Evolutionary conservation across 371 early-diverging fungal genomes (phyloP).

Genomic region (Conidiobolus incongruus): DNA sequence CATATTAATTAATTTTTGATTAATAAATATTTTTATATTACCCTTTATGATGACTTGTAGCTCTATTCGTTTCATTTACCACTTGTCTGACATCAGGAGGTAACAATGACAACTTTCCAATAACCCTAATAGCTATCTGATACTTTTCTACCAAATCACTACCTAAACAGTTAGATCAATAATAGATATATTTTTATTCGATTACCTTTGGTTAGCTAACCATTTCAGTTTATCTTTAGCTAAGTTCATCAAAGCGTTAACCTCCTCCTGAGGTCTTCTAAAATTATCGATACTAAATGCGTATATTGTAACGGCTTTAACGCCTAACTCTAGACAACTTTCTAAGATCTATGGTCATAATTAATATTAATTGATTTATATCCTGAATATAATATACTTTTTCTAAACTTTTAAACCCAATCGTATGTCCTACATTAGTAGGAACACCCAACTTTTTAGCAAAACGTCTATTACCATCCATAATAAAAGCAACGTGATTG

Average conservation of each 20-base stretch:
- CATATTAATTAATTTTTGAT: constrained; percentile 8
- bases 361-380: background rate
- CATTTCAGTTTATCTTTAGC: constrained; percentile 49
- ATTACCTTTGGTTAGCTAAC: constrained; percentile 44
- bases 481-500: constrained; percentile 88
- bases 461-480: constrained; percentile 97
- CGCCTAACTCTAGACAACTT: constrained; percentile 64
- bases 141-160: constrained; percentile 55
- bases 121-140: constrained; percentile 51
- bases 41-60: constrained; percentile 43
- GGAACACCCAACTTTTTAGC: constrained; percentile 33
- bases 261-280: constrained; percentile 74
- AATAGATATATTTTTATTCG: background rate
- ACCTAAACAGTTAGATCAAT: background rate
- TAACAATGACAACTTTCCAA: constrained; percentile 51
- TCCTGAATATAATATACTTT: no score
- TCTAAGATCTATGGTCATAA: constrained; percentile 38
- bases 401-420: constrained; percentile 58
- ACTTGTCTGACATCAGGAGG: constrained; percentile 36
- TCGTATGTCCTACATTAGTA: constrained; percentile 48
- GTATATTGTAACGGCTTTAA: constrained; percentile 85
- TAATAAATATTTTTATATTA: constrained; percentile 8
- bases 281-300: constrained; percentile 98
- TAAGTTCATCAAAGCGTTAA: constrained; percentile 71
- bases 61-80: constrained; percentile 27